Evolutionary conservation across 306 rosid species (phyloP), one percentile per base, ranked within the genome.

Genomic region (Lathyrus sativus): DNA sequence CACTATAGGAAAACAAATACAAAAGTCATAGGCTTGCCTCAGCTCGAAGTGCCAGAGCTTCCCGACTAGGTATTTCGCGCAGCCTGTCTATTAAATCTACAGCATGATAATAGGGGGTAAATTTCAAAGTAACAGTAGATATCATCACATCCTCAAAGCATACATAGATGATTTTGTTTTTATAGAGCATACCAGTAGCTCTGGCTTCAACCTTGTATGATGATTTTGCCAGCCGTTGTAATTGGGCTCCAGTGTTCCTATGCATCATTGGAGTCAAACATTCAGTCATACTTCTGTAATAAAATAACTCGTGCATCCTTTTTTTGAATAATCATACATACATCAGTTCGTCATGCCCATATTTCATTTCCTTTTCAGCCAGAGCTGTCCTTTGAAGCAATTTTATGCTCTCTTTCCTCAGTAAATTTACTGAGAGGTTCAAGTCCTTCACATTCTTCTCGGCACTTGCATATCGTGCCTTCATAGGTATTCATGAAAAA

Each of bases 281-380:
- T 41, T 79, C 59, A 50, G 55, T 58, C 66, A 71, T 59, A 14
- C 26, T 43, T 70, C 67, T 15, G 11, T 31, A 66, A 67, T 48
- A 50, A 71, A 74, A 71, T 22, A 65, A 70, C 55, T 12, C 18
- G 43, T 4, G 24, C 3, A 11, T 29, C 33, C 67, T 24, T 54
- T 54, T 44, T 24, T 43, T 62, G 24, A 82, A 8, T 48, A 33
- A 75, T 37, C 41, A 76, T 67, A 73, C 85, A 51, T 87, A 93
- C 98, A 45, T 56, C 76, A 93, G 90, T 76, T 88, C 96, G 0
- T 9, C 64, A 39, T 68, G 83, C 78, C 97, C 97, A 19, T 86
- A 82, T 62, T 79, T 86, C 98, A 93, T 85, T 63, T 90, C 95
- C 78, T 79, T 88, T 83, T 90, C 98, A 51, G 95, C 98, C 33